A percentile compares a stretch with the other conserved stretches of the same genome.
These are phyloP conservation scores for Entomortierella lignicola DNA, from an alignment of 192 early-diverging fungal species.

Conservation along the genomic window DNA sequence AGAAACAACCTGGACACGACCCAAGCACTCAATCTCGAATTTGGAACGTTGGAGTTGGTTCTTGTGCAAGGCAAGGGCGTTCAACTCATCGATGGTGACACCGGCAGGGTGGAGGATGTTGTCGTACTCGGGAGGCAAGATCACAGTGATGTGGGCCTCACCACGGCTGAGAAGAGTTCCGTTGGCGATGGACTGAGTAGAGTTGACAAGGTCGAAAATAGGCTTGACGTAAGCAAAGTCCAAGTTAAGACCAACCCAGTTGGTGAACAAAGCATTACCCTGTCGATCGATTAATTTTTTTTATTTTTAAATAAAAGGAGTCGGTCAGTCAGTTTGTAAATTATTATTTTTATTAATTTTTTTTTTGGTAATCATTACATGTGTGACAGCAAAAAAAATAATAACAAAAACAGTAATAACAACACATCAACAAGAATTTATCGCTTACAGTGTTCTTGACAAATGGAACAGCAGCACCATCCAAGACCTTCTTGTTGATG, in stretches of 20 bases:
- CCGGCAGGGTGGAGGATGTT: constrained; percentile 62
- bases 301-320: too few relatives aligned
- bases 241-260: constrained; percentile 71
- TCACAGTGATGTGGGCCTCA: constrained; percentile 78
- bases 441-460: constrained; percentile 48
- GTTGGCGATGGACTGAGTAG: constrained; percentile 33
- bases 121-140: constrained; percentile 75
- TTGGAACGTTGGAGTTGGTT: constrained; percentile 65
- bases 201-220: constrained; percentile 62
- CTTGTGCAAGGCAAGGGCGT: constrained; percentile 60
- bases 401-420: too few relatives aligned
- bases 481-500: constrained; percentile 52
- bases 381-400: neutral
- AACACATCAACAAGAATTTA: too few relatives aligned
- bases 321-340: too few relatives aligned
- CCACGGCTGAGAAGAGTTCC: constrained; percentile 56
- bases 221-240: constrained; percentile 63
- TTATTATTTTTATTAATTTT: too few relatives aligned
- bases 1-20: constrained; percentile 57
- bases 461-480: constrained; percentile 58
- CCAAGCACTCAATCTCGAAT: constrained; percentile 71
- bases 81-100: constrained; percentile 73
- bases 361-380: too few relatives aligned
- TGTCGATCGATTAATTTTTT: too few relatives aligned
- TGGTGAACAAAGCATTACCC: constrained; percentile 28